Percentiles rank a stretch among this genome's conserved stretches.
phyloP scores from a whole-genome alignment of 1,139 yeast species.

The Magnusiomyces paraingens region DNA sequence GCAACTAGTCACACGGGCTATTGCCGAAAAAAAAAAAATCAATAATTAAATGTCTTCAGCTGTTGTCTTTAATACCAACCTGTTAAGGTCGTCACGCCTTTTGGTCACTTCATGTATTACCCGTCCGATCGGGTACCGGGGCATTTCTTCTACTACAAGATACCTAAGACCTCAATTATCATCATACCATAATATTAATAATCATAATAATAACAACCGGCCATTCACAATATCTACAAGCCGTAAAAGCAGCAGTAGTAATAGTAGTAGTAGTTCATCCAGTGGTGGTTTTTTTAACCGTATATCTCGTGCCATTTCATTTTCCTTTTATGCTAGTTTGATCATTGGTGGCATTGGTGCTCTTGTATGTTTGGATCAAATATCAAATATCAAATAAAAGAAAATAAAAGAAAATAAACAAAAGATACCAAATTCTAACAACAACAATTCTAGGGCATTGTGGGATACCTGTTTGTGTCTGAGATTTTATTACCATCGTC shows the following conservation, averaged over 20 bases:
- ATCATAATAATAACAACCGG: too few relatives aligned
- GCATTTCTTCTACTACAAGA: neutral
- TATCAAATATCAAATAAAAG: neutral
- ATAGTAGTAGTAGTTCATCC: neutral
- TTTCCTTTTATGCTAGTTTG: conserved; percentile 45
- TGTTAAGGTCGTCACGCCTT: too few relatives aligned
- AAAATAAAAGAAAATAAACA: too few relatives aligned
- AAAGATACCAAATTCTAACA: too few relatives aligned
- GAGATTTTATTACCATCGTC: conserved; percentile 86
- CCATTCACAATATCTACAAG: neutral
- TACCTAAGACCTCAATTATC: neutral
- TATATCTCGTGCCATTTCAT: conserved; percentile 40
- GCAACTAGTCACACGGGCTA: too few relatives aligned
- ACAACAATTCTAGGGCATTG: conserved; percentile 40
- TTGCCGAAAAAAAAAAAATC: too few relatives aligned
- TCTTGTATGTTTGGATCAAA: conserved; percentile 24
- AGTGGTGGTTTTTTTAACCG: conserved; percentile 5
- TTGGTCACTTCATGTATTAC: neutral
- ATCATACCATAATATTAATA: neutral
- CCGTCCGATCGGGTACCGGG: neutral
- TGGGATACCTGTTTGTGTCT: conserved; percentile 65
- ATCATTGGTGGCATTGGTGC: conserved; percentile 52
- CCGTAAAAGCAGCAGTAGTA: neutral
- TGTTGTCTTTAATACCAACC: too few relatives aligned
- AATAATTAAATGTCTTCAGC: too few relatives aligned